Evolutionary conservation across 1,284 basidiomycete species (phyloP).

Genomic region (Paramarasmius palmivorus): DNA sequence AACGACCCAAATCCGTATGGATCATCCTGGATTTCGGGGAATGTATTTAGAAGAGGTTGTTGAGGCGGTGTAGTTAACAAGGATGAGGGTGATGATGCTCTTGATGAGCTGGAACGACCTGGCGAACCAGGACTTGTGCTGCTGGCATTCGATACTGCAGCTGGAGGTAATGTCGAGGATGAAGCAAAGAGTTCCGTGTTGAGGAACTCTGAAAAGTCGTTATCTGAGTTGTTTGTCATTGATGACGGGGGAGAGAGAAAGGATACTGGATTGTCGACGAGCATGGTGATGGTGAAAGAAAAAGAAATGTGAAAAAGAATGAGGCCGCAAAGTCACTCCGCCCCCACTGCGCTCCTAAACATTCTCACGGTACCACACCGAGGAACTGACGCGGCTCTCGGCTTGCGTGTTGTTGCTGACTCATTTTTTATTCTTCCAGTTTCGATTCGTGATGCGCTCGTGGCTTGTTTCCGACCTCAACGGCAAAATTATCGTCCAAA

Average conservation of each 20-base stretch:
- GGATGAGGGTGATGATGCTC: constrained; percentile 13
- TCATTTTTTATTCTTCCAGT: not conserved
- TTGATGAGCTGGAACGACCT: constrained; percentile 8
- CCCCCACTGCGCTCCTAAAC: not conserved
- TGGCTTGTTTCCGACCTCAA: no score
- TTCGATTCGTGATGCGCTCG: no score
- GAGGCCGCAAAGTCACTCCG: not conserved
- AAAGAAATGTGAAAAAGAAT: not conserved
- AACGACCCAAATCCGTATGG: constrained; percentile 11
- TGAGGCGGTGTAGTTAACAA: constrained; percentile 15
- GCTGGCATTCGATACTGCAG: not conserved
- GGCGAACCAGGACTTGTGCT: constrained; percentile 5
- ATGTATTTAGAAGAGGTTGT: constrained; percentile 10
- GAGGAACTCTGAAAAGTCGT: constrained; percentile 14
- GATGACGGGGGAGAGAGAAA: not conserved
- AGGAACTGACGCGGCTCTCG: constrained; percentile 7
- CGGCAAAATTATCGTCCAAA: no score
- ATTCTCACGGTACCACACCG: constrained; percentile 2
- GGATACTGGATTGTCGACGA: constrained; percentile 13
- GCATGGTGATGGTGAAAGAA: constrained; percentile 5
- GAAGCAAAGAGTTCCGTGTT: constrained; percentile 16
- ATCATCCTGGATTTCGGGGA: constrained; percentile 11
- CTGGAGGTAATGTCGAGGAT: not conserved
- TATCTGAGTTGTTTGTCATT: not conserved
- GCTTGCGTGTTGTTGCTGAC: constrained; percentile 1